phyloP scores from a whole-genome alignment of 306 rosid genomes.

The Inga leiocalycina region DNA sequence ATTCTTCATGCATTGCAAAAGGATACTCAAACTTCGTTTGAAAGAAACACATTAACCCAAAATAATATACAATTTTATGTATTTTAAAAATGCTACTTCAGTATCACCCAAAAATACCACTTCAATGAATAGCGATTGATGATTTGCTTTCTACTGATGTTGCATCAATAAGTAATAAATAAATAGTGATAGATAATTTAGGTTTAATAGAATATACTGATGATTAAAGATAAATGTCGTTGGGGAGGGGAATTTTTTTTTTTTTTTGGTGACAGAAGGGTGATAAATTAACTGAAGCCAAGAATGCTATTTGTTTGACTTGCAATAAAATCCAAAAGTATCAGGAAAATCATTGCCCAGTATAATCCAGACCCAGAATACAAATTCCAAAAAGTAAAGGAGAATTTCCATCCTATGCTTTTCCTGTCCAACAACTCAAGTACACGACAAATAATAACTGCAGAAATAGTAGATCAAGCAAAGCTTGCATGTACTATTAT shows the following conservation, averaged over 20 bases:
- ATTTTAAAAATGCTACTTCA: neutral
- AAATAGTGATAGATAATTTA: neutral
- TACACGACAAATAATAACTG: neutral
- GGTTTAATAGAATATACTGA: neutral
- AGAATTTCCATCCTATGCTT: constrained; percentile 1
- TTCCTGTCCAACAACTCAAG: constrained; percentile 46
- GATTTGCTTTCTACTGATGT: neutral
- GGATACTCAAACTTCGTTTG: neutral
- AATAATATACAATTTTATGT: neutral
- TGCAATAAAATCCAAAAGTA: neutral
- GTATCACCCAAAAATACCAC: neutral
- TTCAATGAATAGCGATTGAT: neutral
- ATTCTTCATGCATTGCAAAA: neutral
- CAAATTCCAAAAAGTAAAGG: constrained; percentile 10
- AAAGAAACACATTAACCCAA: neutral
- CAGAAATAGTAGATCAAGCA: constrained; percentile 19
- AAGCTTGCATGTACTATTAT: constrained; percentile 16
- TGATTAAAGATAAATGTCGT: neutral
- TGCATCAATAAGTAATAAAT: neutral
- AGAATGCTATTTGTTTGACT: constrained; percentile 14
- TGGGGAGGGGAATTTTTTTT: neutral
- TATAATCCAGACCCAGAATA: constrained; percentile 18
- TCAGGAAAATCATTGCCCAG: constrained; percentile 1
- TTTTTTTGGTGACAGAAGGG: neutral
- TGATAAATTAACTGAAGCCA: neutral